Conservation (phyloP, 2,329 filamentous ascomycete genomes). For the Laburnicola sp. region DNA sequence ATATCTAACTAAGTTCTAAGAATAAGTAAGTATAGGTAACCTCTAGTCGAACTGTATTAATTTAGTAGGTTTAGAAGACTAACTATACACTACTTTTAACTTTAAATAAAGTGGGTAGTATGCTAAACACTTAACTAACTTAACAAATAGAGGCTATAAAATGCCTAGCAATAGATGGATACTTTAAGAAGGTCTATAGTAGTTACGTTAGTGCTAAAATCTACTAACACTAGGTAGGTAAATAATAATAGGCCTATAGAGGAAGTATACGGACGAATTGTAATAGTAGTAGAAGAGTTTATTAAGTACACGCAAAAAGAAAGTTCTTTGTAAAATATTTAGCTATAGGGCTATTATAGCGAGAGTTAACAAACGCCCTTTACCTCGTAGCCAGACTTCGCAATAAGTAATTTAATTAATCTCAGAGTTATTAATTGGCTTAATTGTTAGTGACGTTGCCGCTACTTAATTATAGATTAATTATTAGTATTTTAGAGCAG, state of each 20-base stretch:
- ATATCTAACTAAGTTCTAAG: neutral
- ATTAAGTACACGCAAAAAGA: neutral
- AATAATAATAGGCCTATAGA: neutral
- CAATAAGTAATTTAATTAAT: too few relatives aligned
- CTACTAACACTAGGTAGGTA: neutral
- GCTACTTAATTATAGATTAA: too few relatives aligned
- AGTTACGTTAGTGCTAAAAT: neutral
- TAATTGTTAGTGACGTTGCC: too few relatives aligned
- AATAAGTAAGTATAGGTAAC: neutral
- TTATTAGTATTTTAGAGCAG: too few relatives aligned
- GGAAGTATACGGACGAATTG: neutral
- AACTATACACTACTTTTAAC: conserved; percentile 1
- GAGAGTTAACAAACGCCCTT: too few relatives aligned
- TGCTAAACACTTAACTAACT: neutral
- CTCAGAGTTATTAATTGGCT: too few relatives aligned
- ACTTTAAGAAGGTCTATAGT: neutral
- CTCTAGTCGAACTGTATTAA: neutral
- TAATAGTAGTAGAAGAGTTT: neutral
- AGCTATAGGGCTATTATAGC: too few relatives aligned
- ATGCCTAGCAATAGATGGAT: neutral
- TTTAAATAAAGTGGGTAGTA: neutral
- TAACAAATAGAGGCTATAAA: neutral
- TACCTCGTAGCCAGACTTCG: too few relatives aligned
- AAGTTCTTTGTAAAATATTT: neutral
- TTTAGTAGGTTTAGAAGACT: neutral